A percentile compares a stretch with the other conserved stretches of the same genome.
Conservation (phyloP, 306 rosid species). For the Carpinus fangiana region DNA sequence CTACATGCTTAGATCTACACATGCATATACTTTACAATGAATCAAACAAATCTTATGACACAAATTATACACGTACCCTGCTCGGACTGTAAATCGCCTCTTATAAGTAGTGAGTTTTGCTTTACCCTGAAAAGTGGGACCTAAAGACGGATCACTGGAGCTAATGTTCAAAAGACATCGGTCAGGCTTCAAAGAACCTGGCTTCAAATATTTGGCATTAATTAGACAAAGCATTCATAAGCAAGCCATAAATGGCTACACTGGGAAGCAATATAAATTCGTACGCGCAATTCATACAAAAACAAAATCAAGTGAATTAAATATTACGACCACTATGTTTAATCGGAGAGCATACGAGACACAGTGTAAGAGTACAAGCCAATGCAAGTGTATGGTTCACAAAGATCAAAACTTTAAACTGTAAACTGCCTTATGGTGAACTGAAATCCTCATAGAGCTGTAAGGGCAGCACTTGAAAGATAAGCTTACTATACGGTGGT, state of each 20-base stretch:
- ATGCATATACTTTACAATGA: background rate
- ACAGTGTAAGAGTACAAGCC: background rate
- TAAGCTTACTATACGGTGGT: background rate
- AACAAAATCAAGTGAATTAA: background rate
- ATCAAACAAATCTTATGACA: background rate
- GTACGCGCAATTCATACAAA: background rate
- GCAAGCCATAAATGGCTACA: background rate
- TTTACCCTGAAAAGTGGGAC: conserved; percentile 36
- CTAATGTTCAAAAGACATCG: conserved; percentile 41
- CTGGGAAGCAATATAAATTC: background rate
- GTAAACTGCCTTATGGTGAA: background rate
- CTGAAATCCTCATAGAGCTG: background rate
- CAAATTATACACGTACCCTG: conserved; percentile 41
- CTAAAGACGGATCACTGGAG: conserved; percentile 24
- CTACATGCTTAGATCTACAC: background rate
- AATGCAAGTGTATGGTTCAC: background rate
- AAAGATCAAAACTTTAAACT: background rate
- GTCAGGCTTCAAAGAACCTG: conserved; percentile 61
- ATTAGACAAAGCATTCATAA: conserved; percentile 12
- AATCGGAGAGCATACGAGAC: background rate
- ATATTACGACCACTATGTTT: background rate
- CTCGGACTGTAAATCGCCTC: conserved; percentile 43
- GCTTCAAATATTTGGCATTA: conserved; percentile 22
- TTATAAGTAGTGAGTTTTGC: conserved; percentile 27
- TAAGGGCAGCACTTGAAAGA: background rate